A percentile compares a stretch with the other conserved stretches of the same genome.
Conservation (phyloP, 2,329 filamentous ascomycete species). For the Bipolaris sorokiniana region DNA sequence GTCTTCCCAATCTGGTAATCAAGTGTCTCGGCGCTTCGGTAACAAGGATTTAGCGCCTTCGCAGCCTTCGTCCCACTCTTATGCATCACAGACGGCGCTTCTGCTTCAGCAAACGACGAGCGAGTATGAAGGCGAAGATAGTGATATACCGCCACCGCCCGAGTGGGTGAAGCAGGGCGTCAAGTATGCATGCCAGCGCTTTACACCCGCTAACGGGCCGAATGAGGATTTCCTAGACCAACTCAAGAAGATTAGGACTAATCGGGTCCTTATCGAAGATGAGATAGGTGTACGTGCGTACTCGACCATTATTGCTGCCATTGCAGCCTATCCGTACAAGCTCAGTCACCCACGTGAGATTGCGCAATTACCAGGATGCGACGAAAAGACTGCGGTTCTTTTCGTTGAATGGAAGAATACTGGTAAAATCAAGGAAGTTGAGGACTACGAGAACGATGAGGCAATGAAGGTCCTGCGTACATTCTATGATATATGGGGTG, state of each 20-base stretch:
- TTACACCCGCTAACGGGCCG: slow-evolving; percentile 70
- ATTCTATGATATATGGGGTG: slow-evolving; percentile 92
- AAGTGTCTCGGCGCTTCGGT: slow-evolving; percentile 42
- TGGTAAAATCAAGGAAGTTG: slow-evolving; percentile 67
- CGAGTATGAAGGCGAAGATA: slow-evolving; percentile 68
- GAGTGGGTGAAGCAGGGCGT: slow-evolving; percentile 69
- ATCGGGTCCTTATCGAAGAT: slow-evolving; percentile 74
- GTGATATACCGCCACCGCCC: slow-evolving; percentile 68
- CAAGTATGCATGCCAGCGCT: slow-evolving; percentile 80
- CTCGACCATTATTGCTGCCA: slow-evolving; percentile 79
- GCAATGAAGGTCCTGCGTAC: slow-evolving; percentile 67
- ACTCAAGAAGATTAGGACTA: slow-evolving; percentile 74
- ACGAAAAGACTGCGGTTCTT: slow-evolving; percentile 76
- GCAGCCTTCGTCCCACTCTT: slow-evolving; percentile 17
- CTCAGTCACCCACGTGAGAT: slow-evolving; percentile 56
- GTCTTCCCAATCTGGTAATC: slow-evolving; percentile 20
- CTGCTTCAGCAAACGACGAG: slow-evolving; percentile 75
- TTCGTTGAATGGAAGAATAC: slow-evolving; percentile 76
- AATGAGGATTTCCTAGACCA: slow-evolving; percentile 78
- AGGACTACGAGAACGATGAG: slow-evolving; percentile 68
- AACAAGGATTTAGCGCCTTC: slow-evolving; percentile 40
- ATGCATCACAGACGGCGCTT: slow-evolving; percentile 33
- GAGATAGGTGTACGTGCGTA: slow-evolving; percentile 84
- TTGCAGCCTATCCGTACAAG: slow-evolving; percentile 78
- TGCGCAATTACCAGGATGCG: slow-evolving; percentile 73